Evolutionary conservation across 2,329 filamentous ascomycete species (phyloP).

Genomic region (Stromatinia cepivora): DNA sequence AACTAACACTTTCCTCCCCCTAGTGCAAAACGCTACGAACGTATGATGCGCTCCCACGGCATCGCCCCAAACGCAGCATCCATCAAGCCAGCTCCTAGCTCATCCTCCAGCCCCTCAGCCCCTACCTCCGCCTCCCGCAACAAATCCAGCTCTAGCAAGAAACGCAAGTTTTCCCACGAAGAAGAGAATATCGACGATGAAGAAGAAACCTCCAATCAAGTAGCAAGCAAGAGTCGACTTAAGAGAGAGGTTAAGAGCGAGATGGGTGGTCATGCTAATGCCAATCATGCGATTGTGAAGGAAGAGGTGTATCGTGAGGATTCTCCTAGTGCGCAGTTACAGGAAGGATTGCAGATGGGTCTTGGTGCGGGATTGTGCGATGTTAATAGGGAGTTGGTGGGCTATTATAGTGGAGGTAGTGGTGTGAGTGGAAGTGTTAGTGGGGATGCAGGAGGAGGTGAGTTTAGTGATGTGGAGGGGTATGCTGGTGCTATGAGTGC

Average conservation of each 20-base stretch:
- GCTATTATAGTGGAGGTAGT: neutral
- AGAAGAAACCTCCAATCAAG: slow-evolving; percentile 23
- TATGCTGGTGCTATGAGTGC: neutral
- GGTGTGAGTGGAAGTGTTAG: neutral
- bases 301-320: neutral
- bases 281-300: neutral
- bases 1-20: neutral
- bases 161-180: slow-evolving; percentile 33
- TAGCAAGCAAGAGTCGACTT: slow-evolving; percentile 20
- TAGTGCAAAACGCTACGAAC: slow-evolving; percentile 68
- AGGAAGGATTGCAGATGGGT: neutral
- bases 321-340: neutral
- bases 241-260: slow-evolving; percentile 7
- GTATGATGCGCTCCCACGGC: slow-evolving; percentile 60
- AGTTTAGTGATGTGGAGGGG: neutral
- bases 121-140: slow-evolving; percentile 11
- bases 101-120: slow-evolving; percentile 22
- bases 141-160: slow-evolving; percentile 26
- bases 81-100: slow-evolving; percentile 31
- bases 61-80: slow-evolving; percentile 43
- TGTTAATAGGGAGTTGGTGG: slow-evolving; percentile 9
- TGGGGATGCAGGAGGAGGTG: neutral
- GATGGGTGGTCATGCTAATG: neutral
- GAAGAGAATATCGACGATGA: slow-evolving; percentile 33
- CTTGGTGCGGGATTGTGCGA: slow-evolving; percentile 4